phyloP scores from a whole-genome alignment of 2,329 filamentous ascomycete genomes.

The Trichoderma guizhouense region DNA sequence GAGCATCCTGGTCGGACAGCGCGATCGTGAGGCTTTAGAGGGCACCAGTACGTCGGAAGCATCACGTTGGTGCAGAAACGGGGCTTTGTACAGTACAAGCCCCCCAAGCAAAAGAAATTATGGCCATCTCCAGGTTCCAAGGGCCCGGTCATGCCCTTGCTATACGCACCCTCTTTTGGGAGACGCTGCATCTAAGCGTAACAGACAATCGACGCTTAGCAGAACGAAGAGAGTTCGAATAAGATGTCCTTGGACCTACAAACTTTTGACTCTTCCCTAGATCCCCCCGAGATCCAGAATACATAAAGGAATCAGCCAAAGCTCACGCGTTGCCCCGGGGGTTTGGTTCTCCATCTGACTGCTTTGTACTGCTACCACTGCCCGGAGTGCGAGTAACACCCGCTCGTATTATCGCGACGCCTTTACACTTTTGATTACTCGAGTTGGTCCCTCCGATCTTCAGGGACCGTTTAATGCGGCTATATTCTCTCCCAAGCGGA shows the following conservation, averaged over 20 bases:
- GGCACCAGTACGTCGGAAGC: neutral
- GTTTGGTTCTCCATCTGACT: neutral
- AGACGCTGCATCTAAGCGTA: conserved; percentile 11
- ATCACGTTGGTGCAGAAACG: neutral
- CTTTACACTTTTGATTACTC: neutral
- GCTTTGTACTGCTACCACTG: neutral
- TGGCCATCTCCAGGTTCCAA: conserved; percentile 6
- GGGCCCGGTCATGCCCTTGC: conserved; percentile 10
- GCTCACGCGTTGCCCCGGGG: neutral
- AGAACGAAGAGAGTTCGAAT: neutral
- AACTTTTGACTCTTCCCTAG: neutral
- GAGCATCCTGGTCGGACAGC: conserved; percentile 1
- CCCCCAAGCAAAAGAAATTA: conserved; percentile 15
- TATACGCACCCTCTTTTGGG: conserved; percentile 12
- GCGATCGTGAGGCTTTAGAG: conserved; percentile 13
- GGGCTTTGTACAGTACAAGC: conserved; percentile 10
- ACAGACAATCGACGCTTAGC: neutral
- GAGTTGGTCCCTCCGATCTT: neutral
- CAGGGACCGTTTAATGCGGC: conserved; percentile 28
- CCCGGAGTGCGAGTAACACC: neutral
- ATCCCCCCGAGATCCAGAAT: neutral
- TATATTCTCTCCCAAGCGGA: conserved; percentile 11
- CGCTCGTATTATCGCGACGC: neutral
- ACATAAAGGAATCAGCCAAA: conserved; percentile 18
- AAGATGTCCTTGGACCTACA: neutral